Percentiles rank a stretch among this genome's conserved stretches.
Evolutionary conservation across 2,329 filamentous ascomycete species (phyloP).

Genomic region (Lasiodiplodia theobromae): DNA sequence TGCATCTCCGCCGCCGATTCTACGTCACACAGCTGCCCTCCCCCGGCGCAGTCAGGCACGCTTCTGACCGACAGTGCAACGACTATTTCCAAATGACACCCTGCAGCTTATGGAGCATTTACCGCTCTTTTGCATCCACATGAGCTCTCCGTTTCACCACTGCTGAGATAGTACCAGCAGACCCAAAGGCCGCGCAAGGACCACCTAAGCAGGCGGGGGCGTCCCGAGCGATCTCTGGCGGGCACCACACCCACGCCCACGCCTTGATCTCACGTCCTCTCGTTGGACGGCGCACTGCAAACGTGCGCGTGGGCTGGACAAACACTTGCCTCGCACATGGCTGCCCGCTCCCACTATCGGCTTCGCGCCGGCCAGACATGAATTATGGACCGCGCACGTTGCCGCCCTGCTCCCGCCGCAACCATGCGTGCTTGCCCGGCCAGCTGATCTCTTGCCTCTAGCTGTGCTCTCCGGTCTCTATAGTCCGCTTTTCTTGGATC

Average conservation of each 20-base stretch:
- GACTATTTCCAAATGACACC: neutral
- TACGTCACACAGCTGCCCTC: neutral
- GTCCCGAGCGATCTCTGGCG: constrained; percentile 7
- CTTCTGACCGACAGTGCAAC: neutral
- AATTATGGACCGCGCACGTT: constrained; percentile 17
- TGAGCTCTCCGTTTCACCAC: neutral
- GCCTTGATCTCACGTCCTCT: neutral
- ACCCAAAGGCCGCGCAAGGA: constrained; percentile 4
- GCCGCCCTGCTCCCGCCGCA: neutral
- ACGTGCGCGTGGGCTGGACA: constrained; percentile 9
- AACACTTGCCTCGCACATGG: neutral
- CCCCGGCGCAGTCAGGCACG: neutral
- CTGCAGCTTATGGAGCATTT: neutral
- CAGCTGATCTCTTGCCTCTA: constrained; percentile 20
- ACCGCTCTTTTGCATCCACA: neutral
- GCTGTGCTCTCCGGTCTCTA: neutral
- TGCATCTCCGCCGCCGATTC: neutral
- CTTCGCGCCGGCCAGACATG: constrained; percentile 15
- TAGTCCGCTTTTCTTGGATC: constrained; percentile 5
- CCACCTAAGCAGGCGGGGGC: neutral
- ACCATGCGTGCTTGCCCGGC: neutral
- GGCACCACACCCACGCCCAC: constrained; percentile 11
- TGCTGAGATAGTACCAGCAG: neutral
- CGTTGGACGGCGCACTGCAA: too few species aligned
- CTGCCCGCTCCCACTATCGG: neutral